Base-by-base conservation (phyloP, 495 filamentous ascomycete genomes). In the Tuber borchii region DNA sequence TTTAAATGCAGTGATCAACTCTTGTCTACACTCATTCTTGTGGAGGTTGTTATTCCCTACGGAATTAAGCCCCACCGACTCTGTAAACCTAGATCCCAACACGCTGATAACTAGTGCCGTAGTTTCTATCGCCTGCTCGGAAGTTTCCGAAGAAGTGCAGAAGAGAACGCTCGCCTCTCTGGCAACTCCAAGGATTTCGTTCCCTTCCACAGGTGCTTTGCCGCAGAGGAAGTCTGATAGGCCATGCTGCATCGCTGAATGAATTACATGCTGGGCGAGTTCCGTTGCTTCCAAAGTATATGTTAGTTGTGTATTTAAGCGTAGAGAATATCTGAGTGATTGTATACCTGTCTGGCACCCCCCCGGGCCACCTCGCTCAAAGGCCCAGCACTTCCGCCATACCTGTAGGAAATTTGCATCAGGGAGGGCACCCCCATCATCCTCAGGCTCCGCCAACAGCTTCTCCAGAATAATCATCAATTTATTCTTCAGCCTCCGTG, bases 311-410 rank as follows among this genome's bases (percentile, higher is more conserved):
- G 56, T 65, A 19, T 65, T 65, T 12, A 19, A 34, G 8, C 4
- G 56, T 5, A 26, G 26, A 65, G 26, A 34, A 31, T 56, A 65
- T 34, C 16, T 4, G 26, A 17, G 26, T 5, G 7, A 34, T 8
- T 65, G 14, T 17, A 65, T 65, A 65, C 56, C 56, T 65, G 26
- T 65, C 56, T 26, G 26, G 14, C 31, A 65, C 20, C 34, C 46
- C 17, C 31, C 22, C 19, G 46, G 71, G 42, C 69, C 70, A 42
- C 43, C 48, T 48, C 65, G 74, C 39, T 76, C 72, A 70, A 82
- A 77, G 14, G 70, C 69, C 80, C 80, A 82, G 5, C 79, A 73
- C 46, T 69, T 78, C 19, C 80, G 74, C 80, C 80, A 82, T 46
- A 65, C 56, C 56, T 74, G 73, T 22, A 79, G 26, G 3, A 73